Evolutionary conservation across 1,139 yeast genomes (phyloP), one percentile per base, ranked within the genome.

Genomic region (Protomyces pachydermus): DNA sequence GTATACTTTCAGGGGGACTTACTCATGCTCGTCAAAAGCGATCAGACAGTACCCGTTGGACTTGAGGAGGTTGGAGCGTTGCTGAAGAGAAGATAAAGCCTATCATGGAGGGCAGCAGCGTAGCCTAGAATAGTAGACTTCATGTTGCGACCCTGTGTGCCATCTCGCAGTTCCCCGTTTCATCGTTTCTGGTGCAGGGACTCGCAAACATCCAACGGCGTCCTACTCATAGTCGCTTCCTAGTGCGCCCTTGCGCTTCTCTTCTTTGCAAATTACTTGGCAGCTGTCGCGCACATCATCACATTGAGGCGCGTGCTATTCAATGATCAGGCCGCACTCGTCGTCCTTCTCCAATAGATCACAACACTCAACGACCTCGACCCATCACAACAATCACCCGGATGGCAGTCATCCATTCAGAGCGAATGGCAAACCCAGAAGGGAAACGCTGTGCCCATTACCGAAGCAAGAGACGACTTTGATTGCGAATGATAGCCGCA

Each of bases 1-100:
- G 74, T 77, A 46, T 80, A 76, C 61, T 73, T 83, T 23, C 48
- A 50, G 14, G 62, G 62, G 6, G 62, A 58, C n/a, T 39, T 58
- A 12, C 42, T 58, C 10, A 58, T 58, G 62, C 48, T 10, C 12
- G 25, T 42, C 8, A 18, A 18, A 16, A 9, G 9, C 12, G 48
- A 42, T 16, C 23, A 18, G n/a, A 10, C 48, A 18, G 18, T 3
- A 16, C 48, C 48, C 6, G 10, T 42, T 20, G 18, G 48, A n/a
- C 48, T 42, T 20, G 23, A n/a, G 25, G 12, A 42, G 48, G 48
- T 18, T 18, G 48, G 18, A 20, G 25, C 12, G 8, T 4, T 42
- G 48, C 48, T 42, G 16, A 37, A 37, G 16, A 37, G 9, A 18
- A 14, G 16, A n/a, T 14, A 37, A 18, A 14, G 14, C 3, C 39